Conservation (phyloP, 257 asterid species). For the Cynanchum wilfordii region DNA sequence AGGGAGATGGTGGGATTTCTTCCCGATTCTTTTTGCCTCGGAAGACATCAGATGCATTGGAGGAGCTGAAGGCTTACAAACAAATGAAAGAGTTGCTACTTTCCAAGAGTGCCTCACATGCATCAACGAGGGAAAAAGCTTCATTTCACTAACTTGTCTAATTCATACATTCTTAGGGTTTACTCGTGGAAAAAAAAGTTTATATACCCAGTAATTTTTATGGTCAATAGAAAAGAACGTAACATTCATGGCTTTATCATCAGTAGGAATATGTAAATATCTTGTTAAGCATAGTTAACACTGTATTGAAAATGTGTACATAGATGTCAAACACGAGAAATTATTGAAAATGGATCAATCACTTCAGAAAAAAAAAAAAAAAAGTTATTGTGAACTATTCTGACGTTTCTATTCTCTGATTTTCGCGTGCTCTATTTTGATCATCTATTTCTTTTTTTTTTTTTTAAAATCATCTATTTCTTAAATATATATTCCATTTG, state of each 20-base stretch:
- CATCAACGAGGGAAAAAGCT: constrained; percentile 21
- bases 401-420: too few relatives aligned
- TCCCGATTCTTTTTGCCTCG: constrained; percentile 58
- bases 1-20: constrained; percentile 44
- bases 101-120: constrained; percentile 53
- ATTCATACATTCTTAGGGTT: not conserved
- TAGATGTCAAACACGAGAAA: not conserved
- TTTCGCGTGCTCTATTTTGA: too few relatives aligned
- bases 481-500: too few relatives aligned
- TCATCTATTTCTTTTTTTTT: too few relatives aligned
- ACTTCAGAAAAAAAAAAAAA: not conserved
- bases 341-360: not conserved
- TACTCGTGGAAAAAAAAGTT: not conserved
- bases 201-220: not conserved
- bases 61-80: constrained; percentile 73
- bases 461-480: too few relatives aligned
- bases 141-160: constrained; percentile 7
- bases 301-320: not conserved
- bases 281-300: not conserved
- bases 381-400: too few relatives aligned
- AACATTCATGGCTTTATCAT: not conserved
- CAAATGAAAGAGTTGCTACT: constrained; percentile 69
- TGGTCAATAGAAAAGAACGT: not conserved
- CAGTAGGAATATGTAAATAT: not conserved
- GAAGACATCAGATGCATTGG: constrained; percentile 76